Conservation (phyloP, 1,284 basidiomycete species). For the Fomitopsis schrenkii region DNA sequence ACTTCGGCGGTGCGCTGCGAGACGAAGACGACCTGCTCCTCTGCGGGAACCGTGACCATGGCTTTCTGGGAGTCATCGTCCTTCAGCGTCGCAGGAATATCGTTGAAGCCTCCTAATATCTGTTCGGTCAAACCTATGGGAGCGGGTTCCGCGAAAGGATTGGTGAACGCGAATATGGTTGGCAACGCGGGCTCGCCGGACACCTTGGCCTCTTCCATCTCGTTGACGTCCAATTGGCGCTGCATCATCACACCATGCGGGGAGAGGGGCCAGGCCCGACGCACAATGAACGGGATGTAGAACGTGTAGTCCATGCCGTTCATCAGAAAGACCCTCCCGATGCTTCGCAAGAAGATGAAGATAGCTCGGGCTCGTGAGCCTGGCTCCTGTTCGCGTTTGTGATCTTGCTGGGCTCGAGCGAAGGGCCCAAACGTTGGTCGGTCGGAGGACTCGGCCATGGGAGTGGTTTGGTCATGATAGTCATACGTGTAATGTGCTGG, state of each 20-base stretch:
- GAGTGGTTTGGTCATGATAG: slow-evolving; percentile 30
- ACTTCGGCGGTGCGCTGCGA: slow-evolving; percentile 42
- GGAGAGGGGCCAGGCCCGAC: slow-evolving; percentile 72
- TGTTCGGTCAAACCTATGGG: slow-evolving; percentile 60
- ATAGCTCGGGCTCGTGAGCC: slow-evolving; percentile 49
- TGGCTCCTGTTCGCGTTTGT: slow-evolving; percentile 24
- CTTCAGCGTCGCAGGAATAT: slow-evolving; percentile 41
- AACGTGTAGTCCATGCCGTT: slow-evolving; percentile 77
- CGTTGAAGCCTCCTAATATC: slow-evolving; percentile 44
- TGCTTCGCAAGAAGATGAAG: slow-evolving; percentile 75
- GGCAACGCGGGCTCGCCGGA: slow-evolving; percentile 65
- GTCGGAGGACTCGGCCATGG: slow-evolving; percentile 22
- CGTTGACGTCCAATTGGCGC: slow-evolving; percentile 62
- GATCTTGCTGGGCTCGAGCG: slow-evolving; percentile 25
- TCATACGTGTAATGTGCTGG: slow-evolving; percentile 34
- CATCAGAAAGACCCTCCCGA: slow-evolving; percentile 69
- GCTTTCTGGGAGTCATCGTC: slow-evolving; percentile 46
- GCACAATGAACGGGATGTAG: slow-evolving; percentile 79
- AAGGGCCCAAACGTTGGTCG: slow-evolving; percentile 60
- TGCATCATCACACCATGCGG: slow-evolving; percentile 78
- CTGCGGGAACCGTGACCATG: slow-evolving; percentile 48
- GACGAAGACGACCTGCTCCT: slow-evolving; percentile 61
- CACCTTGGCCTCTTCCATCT: slow-evolving; percentile 61
- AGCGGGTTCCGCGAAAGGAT: slow-evolving; percentile 72
- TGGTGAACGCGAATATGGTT: slow-evolving; percentile 74